A percentile compares a stretch with the other conserved stretches of the same genome.
Conservation (phyloP, 164 flowering plant genomes). For the Santalum album region DNA sequence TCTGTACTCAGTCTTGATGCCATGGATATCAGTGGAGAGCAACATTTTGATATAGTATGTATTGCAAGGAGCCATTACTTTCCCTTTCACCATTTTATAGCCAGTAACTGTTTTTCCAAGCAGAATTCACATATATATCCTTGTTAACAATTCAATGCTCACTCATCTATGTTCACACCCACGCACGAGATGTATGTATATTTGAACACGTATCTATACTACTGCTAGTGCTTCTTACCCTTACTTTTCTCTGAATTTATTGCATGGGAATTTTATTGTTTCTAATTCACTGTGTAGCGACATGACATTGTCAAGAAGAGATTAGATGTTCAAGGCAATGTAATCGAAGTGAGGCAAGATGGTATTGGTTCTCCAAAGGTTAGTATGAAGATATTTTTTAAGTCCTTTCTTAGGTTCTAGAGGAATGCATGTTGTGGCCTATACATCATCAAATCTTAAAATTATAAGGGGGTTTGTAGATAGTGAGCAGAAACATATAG, state of each 20-base stretch:
- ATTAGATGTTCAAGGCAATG: slow-evolving; percentile 63
- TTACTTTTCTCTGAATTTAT: not conserved
- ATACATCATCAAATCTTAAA: not conserved
- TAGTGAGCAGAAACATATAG: not conserved
- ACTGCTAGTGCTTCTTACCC: not conserved
- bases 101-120: not conserved
- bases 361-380: slow-evolving; percentile 81
- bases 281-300: slow-evolving; percentile 35
- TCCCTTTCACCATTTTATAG: not conserved
- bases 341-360: slow-evolving; percentile 59
- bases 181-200: not conserved
- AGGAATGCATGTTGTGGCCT: not conserved
- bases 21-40: slow-evolving; percentile 86
- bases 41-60: slow-evolving; percentile 80
- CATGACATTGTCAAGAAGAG: slow-evolving; percentile 81
- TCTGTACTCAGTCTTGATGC: slow-evolving; percentile 76
- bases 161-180: too few relatives aligned
- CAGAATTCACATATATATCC: too few relatives aligned
- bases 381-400: not conserved
- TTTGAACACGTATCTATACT: not conserved
- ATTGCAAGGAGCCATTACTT: not conserved
- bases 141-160: too few relatives aligned
- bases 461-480: not conserved
- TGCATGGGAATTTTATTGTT: not conserved
- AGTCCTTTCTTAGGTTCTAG: not conserved